A percentile compares a stretch with the other conserved stretches of the same genome.
phyloP scores from a whole-genome alignment of 1,284 basidiomycete species.

The Trichosporon faecale region DNA sequence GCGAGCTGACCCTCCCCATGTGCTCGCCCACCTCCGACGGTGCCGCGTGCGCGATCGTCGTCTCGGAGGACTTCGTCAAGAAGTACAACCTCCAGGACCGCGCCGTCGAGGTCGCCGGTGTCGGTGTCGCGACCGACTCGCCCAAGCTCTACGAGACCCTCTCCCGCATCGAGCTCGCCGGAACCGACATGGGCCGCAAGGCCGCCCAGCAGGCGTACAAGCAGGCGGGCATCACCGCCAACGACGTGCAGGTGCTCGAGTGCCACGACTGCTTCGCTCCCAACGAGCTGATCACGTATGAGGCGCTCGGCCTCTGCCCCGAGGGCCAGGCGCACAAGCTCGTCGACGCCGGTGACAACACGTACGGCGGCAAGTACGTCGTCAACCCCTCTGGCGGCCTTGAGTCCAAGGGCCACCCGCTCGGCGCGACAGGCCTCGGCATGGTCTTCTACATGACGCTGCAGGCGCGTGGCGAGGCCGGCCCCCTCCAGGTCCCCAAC shows the following conservation, averaged over 20 bases:
- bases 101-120: slow-evolving; percentile 24
- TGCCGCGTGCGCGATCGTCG: slow-evolving; percentile 21
- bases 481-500: slow-evolving; percentile 24
- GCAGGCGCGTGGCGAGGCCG: slow-evolving; percentile 25
- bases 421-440: slow-evolving; percentile 27
- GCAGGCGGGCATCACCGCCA: slow-evolving; percentile 18
- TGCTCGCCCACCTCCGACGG: slow-evolving; percentile 28
- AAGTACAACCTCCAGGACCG: slow-evolving; percentile 24
- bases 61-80: slow-evolving; percentile 23
- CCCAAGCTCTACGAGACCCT: slow-evolving; percentile 19
- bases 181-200: slow-evolving; percentile 24
- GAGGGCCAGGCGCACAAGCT: slow-evolving; percentile 22
- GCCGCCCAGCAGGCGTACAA: slow-evolving; percentile 23
- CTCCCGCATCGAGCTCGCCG: slow-evolving; percentile 26
- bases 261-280: slow-evolving; percentile 30
- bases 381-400: slow-evolving; percentile 27
- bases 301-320: slow-evolving; percentile 21
- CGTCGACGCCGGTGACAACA: slow-evolving; percentile 26
- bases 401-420: slow-evolving; percentile 28
- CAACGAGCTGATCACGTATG: slow-evolving; percentile 29
- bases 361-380: slow-evolving; percentile 28
- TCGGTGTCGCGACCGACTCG: slow-evolving; percentile 23
- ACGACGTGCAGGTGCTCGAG: slow-evolving; percentile 28
- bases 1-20: slow-evolving; percentile 27
- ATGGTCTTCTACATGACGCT: slow-evolving; percentile 30